Evolutionary conservation across 1,284 basidiomycete species (phyloP), one percentile per base, ranked within the genome.

Genomic region (Trichosporon sp.): DNA sequence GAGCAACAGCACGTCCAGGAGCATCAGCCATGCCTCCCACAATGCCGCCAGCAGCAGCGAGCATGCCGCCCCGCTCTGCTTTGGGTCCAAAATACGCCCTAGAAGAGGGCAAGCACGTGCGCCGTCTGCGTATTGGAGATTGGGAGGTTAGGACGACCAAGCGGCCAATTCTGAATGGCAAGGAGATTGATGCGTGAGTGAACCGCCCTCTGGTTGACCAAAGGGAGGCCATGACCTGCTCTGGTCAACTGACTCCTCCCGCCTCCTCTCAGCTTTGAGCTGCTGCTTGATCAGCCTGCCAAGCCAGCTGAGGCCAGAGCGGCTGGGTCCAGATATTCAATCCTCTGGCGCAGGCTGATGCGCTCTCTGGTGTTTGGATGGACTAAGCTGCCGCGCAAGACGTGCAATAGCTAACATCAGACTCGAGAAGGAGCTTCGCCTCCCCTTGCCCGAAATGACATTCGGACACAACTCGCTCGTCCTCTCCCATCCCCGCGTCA

Each of bases 371-470:
- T n/a, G n/a, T n/a, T n/a, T n/a, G n/a, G n/a, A n/a, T n/a, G n/a
- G n/a, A n/a, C n/a, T n/a, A n/a, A n/a, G n/a, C n/a, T n/a, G n/a
- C n/a, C n/a, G n/a, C n/a, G n/a, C n/a, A n/a, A n/a, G n/a, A n/a
- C n/a, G 7, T n/a, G 10, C 10, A 11, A 2, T 5, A 2, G 29
- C 64, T 62, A 16, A 66, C 61, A 4, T 10, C 61, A 93, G 88
- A 69, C 88, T 91, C 1, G 80, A 84, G 34, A 87, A 90, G 68
- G 85, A 85, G 59, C 87, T 96, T 71, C 44, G 46, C 21, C 85
- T 99, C 31, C 91, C 95, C 0, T 80, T 95, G 0, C 96, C 96
- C 2, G 95, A 99, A 77, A 99, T 99, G 92, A 94, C 91, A 0
- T 99, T 98, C 74, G 94, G 94, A 4, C 87, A 86, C 77, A 99